phyloP scores from a whole-genome alignment of 192 early-diverging fungal species.

The Obelidium mucronatum region DNA sequence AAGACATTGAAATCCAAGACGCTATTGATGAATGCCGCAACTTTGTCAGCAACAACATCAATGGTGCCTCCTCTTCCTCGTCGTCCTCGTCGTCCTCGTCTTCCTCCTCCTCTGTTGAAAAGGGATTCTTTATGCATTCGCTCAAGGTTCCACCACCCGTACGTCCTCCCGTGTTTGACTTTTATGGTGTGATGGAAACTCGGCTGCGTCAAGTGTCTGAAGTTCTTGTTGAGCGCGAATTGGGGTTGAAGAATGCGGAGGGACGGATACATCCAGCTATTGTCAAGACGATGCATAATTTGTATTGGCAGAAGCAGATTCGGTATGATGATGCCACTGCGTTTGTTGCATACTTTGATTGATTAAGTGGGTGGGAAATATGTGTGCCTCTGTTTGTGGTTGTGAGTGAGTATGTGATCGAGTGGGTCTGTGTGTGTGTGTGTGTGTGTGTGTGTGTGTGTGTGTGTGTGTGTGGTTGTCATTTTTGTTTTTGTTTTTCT shows the following conservation, averaged over 20 bases:
- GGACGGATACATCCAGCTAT: slow-evolving; percentile 26
- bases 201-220: slow-evolving; percentile 17
- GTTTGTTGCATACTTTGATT: slow-evolving; percentile 45
- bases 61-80: neutral
- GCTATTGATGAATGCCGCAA: neutral
- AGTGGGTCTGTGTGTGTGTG: too few species aligned
- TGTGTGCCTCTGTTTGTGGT: too few species aligned
- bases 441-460: too few species aligned
- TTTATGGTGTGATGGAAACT: slow-evolving; percentile 4
- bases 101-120: neutral
- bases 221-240: slow-evolving; percentile 30
- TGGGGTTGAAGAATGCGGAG: slow-evolving; percentile 13
- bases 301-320: slow-evolving; percentile 44
- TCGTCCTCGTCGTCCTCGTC: neutral
- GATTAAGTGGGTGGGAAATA: too few species aligned
- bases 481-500: too few species aligned
- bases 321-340: slow-evolving; percentile 61
- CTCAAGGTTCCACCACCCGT: slow-evolving; percentile 11
- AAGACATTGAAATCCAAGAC: slow-evolving; percentile 10
- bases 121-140: neutral
- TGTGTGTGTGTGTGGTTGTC: too few species aligned
- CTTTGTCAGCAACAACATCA: neutral
- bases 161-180: slow-evolving; percentile 21
- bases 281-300: slow-evolving; percentile 9
- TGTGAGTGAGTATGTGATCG: too few species aligned